Conservation (phyloP, 768 basidiomycete genomes). For the Leccinum uliginosum region DNA sequence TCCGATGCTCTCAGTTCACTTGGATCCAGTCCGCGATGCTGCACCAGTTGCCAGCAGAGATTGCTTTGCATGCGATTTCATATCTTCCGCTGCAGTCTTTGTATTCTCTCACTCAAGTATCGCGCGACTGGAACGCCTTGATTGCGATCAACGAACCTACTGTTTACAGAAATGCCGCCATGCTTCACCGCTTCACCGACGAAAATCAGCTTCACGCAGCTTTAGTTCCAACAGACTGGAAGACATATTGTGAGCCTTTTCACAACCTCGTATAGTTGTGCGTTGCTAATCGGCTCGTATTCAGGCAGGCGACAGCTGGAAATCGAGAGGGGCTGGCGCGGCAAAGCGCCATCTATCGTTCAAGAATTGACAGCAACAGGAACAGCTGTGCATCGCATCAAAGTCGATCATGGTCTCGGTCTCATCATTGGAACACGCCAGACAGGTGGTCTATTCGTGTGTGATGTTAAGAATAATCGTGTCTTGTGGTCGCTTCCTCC, state of each 20-base stretch:
- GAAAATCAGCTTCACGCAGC: slow-evolving; percentile 29
- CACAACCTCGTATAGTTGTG: background rate
- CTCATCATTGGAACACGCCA: slow-evolving; percentile 56
- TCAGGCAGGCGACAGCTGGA: slow-evolving; percentile 44
- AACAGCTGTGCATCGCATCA: slow-evolving; percentile 61
- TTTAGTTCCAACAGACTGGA: slow-evolving; percentile 46
- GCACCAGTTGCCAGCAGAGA: slow-evolving; percentile 51
- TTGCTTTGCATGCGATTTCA: slow-evolving; percentile 45
- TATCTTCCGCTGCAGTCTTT: slow-evolving; percentile 48
- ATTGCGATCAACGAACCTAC: slow-evolving; percentile 41
- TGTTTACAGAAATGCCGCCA: slow-evolving; percentile 58
- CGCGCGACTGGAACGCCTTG: slow-evolving; percentile 46
- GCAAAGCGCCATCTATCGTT: slow-evolving; percentile 39
- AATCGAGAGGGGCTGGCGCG: slow-evolving; percentile 53
- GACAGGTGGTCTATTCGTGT: slow-evolving; percentile 55
- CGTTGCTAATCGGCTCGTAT: slow-evolving; percentile 8
- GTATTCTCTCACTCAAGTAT: slow-evolving; percentile 32
- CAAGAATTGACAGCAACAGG: slow-evolving; percentile 34
- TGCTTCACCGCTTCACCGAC: slow-evolving; percentile 44
- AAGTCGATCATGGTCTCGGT: slow-evolving; percentile 62
- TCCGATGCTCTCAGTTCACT: background rate
- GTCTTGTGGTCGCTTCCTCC: slow-evolving; percentile 60
- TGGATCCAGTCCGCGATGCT: slow-evolving; percentile 29
- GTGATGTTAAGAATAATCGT: slow-evolving; percentile 44
- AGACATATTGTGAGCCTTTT: slow-evolving; percentile 47